Percentiles rank a stretch among this genome's conserved stretches.
phyloP scores from a whole-genome alignment of 108 stramenopile genomes.

The Chaetoceros tenuissimus region DNA sequence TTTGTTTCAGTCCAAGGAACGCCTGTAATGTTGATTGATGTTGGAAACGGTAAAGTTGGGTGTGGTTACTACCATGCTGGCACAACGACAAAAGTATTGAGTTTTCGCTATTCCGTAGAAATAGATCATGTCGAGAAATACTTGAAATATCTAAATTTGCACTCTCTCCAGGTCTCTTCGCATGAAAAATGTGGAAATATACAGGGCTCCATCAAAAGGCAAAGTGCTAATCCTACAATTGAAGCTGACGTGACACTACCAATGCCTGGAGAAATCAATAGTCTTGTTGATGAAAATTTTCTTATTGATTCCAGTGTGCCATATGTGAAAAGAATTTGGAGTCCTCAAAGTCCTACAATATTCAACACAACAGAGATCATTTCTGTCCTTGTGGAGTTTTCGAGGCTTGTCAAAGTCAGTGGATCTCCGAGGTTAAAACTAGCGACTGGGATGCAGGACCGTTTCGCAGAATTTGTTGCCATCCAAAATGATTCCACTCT shows the following conservation, averaged over 20 bases:
- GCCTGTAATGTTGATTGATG: constrained; percentile 33
- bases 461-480: constrained; percentile 31
- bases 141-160: constrained; percentile 26
- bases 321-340: constrained; percentile 20
- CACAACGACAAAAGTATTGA: constrained; percentile 12
- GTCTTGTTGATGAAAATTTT: constrained; percentile 28
- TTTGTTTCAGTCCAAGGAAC: constrained; percentile 32
- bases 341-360: constrained; percentile 14
- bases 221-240: constrained; percentile 24
- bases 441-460: constrained; percentile 31
- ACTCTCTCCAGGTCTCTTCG: constrained; percentile 21
- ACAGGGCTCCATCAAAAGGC: constrained; percentile 19
- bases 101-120: constrained; percentile 28
- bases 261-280: constrained; percentile 24
- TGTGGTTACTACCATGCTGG: constrained; percentile 24
- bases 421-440: constrained; percentile 36
- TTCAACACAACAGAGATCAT: constrained; percentile 24
- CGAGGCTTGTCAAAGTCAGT: constrained; percentile 30
- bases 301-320: constrained; percentile 36
- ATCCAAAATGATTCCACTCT: constrained; percentile 23
- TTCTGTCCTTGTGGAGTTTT: constrained; percentile 29
- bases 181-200: constrained; percentile 12
- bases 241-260: constrained; percentile 26
- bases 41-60: constrained; percentile 22
- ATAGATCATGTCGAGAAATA: constrained; percentile 16